Conservation (phyloP, 2,329 filamentous ascomycete species). For the Trichoderma sp. region DNA sequence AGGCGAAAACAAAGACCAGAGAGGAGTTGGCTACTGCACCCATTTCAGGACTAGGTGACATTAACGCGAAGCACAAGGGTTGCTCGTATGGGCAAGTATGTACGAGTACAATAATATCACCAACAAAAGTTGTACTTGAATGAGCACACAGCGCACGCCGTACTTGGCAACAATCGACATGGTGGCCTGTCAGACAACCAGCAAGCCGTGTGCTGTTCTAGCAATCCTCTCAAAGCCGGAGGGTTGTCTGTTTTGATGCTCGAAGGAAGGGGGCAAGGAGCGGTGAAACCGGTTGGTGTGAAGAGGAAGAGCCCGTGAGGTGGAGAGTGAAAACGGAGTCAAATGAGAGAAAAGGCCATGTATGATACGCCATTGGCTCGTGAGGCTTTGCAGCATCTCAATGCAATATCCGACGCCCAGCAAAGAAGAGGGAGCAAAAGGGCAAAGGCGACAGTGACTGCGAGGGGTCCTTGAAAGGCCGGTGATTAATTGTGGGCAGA, state of each 20-base stretch:
- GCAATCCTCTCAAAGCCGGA: neutral
- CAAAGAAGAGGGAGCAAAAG: neutral
- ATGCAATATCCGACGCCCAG: constrained; percentile 9
- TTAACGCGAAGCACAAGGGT: neutral
- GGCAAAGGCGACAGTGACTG: neutral
- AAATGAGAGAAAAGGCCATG: neutral
- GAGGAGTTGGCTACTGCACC: neutral
- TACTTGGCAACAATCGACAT: constrained; percentile 11
- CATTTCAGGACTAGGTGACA: constrained; percentile 2
- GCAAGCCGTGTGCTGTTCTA: neutral
- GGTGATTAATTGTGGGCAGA: constrained; percentile 1
- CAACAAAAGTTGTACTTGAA: neutral
- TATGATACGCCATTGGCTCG: constrained; percentile 4
- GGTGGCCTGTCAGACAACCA: neutral
- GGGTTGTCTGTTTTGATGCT: neutral
- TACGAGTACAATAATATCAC: neutral
- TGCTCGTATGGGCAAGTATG: neutral
- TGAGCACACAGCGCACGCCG: neutral
- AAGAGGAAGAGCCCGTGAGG: neutral
- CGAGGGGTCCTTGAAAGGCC: neutral
- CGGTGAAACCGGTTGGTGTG: constrained; percentile 18
- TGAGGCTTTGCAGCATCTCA: neutral
- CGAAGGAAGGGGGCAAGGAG: constrained; percentile 15
- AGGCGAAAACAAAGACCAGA: neutral
- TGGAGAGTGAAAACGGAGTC: neutral